Evolutionary conservation across 306 rosid species (phyloP).

Genomic region (Adenanthera pavonina): DNA sequence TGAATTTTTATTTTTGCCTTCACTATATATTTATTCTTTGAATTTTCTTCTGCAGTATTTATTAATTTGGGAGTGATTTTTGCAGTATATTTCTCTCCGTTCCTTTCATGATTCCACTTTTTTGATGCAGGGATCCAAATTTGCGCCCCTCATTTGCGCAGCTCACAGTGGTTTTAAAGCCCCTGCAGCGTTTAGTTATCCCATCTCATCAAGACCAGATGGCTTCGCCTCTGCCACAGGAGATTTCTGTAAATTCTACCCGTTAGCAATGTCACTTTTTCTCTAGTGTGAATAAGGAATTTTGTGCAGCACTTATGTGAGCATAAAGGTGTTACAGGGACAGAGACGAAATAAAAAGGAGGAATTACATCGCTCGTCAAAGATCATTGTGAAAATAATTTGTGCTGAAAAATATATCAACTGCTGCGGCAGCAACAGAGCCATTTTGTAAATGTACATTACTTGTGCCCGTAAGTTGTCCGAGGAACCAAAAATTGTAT

Average conservation of each 20-base stretch:
- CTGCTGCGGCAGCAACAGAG: slow-evolving; percentile 43
- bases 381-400: background rate
- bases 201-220: slow-evolving; percentile 62
- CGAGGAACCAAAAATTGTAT: slow-evolving; percentile 34
- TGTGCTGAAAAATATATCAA: slow-evolving; percentile 24
- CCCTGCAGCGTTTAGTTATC: slow-evolving; percentile 63
- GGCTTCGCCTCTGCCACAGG: slow-evolving; percentile 53
- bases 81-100: background rate
- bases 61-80: no score
- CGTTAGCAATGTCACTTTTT: slow-evolving; percentile 47
- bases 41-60: background rate
- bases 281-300: slow-evolving; percentile 49
- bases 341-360: background rate
- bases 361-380: slow-evolving; percentile 2
- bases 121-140: slow-evolving; percentile 59
- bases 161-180: slow-evolving; percentile 62
- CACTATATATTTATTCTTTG: background rate
- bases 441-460: slow-evolving; percentile 56
- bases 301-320: background rate
- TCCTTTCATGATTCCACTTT: background rate
- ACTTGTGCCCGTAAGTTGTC: slow-evolving; percentile 39
- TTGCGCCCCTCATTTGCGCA: slow-evolving; percentile 70
- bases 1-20: background rate
- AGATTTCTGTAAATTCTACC: slow-evolving; percentile 61
- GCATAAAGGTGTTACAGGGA: background rate